phyloP scores from a whole-genome alignment of 1,284 basidiomycete species.

The Puccinia triticina region DNA sequence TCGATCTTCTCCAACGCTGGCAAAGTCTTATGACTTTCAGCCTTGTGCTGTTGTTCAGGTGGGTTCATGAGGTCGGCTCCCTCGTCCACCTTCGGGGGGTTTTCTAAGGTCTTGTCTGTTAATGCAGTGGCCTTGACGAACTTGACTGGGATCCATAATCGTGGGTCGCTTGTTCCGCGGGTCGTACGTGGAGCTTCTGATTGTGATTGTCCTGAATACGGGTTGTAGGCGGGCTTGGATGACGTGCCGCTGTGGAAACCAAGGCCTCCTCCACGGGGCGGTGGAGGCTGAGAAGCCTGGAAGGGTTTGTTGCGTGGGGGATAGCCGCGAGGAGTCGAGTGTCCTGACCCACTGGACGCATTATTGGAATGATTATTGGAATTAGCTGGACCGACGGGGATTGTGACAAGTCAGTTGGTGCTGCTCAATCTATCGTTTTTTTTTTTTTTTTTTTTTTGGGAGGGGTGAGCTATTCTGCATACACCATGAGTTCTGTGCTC shows the following conservation, averaged over 20 bases:
- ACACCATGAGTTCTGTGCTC: conserved; percentile 23
- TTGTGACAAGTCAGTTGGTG: no score
- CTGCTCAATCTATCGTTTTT: no score
- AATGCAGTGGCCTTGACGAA: conserved; percentile 37
- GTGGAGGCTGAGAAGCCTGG: background rate
- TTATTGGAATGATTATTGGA: background rate
- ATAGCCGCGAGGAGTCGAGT: background rate
- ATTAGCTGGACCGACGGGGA: background rate
- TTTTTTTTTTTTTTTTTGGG: no score
- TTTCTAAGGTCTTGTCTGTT: conserved; percentile 4
- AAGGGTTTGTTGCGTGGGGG: conserved; percentile 2
- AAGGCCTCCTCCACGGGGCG: conserved; percentile 2
- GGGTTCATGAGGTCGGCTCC: background rate
- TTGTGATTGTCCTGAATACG: background rate
- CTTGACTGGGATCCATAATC: conserved; percentile 36
- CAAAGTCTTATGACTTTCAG: background rate
- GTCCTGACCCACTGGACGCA: conserved; percentile 4
- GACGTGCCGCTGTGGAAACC: background rate
- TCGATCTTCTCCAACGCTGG: background rate
- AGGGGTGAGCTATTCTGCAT: background rate
- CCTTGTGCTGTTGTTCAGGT: background rate
- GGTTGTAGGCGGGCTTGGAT: background rate
- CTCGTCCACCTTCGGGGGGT: background rate
- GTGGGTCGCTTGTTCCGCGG: conserved; percentile 29
- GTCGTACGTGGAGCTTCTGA: background rate